Base-by-base conservation (phyloP, 768 basidiomycete species). In the Stropharia rugosoannulata region DNA sequence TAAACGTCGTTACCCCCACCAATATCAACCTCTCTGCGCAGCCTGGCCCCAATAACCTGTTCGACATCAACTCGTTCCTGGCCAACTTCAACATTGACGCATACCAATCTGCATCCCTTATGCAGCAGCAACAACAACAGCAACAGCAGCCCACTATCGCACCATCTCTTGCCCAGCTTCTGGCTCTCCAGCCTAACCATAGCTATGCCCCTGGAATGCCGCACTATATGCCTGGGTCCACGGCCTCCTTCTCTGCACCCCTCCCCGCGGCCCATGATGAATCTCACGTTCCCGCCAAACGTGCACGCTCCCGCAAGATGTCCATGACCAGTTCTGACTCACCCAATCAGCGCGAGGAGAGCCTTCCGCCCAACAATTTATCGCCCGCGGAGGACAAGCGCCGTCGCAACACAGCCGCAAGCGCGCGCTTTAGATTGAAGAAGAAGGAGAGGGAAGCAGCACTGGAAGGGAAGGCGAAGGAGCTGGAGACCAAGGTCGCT, bases 361-460 rank as follows among this genome's bases (percentile, higher is more conserved):
- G 64, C 46, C 37, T 59, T 18, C 57, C 60, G n/a, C 57, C 59
- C 10, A 56, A 42, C 44, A 51, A 73, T 0, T 18, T 84, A 2
- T 80, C 80, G 6, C 75, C 86, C 5, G 70, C 87, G 0, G 94
- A 96, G 70, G 94, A 96, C 72, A 96, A 96, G 68, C 87, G 94
- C n/a, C 81, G 93, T 55, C 78, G 94, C 44, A 97, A 97, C 69
- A 97, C 94, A 0, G 92, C 92, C 1, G 94, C 94, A 0, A 93
- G 90, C 51, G 94, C 94, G 32, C 89, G 94, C 7, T 97, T 97
- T 80, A 82, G 94, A 56, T 72, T 93, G 66, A 97, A 96, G 81
- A 97, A 97, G 80, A 97, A 97, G 77, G 93, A 95, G 72, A 80
- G 95, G 12, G 95, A 97, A 73, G 87, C 84, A 2, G 94, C 95